Base-by-base conservation (phyloP, 176 grass and related monocot species). In the Guadua angustifolia region DNA sequence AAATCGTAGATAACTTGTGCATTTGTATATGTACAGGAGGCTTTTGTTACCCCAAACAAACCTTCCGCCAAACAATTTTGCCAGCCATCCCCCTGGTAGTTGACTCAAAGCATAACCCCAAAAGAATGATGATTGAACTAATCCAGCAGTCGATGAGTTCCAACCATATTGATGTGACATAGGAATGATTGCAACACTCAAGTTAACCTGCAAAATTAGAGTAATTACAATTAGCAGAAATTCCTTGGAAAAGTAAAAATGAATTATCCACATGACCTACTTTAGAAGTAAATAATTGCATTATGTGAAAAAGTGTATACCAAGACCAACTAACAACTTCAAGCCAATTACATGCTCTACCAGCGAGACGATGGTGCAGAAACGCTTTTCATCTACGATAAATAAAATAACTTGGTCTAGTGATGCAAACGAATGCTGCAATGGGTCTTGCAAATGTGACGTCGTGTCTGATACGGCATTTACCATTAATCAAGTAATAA, bases 81-180 rank as follows among this genome's bases (percentile, higher is more conserved):
- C 87, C 13, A 98, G 74, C 93, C 89, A 98, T 39, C 96, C 96
- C 18, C 96, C 96, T 39, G 93, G 93, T 65, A 98, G 75, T 85
- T 98, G 93, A 82, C 96, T 98, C 81, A 98, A 79, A 11, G 93
- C 93, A 49, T 98, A 98, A 52, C 93, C 96, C 91, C 93, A 94
- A 25, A 98, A 98, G 69, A 98, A 98, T 13, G 96, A 95, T 2
- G 96, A 98, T 79, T 98, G 96, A 86, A 98, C 96, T 83, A 98
- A 87, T 62, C 96, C 96, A 42, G 91, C 96, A 22, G 96, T 98
- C 33, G 96, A 90, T 13, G 96, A 95, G 69, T 90, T 98, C 93
- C 93, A 98, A 59, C 96, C 96, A 69, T 92, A 98, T 66, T 98
- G 91, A 73, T 95, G 93, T 51, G 96, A 98, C 93, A 98, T 98